Evolutionary conservation across 805 yeast genomes (phyloP).

Genomic region (Kodamaea kaohsiungensis): DNA sequence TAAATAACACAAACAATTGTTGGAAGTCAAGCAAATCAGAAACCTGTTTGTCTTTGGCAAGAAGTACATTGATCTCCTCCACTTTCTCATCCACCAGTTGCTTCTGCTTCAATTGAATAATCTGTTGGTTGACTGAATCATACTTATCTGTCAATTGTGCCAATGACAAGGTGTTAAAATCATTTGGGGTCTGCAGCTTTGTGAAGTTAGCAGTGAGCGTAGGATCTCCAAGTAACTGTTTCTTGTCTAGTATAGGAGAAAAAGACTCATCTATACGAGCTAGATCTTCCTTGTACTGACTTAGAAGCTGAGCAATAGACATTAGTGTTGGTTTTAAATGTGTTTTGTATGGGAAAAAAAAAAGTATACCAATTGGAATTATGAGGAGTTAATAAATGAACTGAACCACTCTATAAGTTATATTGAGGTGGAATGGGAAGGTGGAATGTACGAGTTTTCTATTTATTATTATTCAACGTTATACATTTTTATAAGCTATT

Average conservation of each 20-base stretch:
- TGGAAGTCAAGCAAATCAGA: conserved; percentile 17
- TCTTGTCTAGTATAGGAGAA: neutral
- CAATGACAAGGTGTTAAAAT: conserved; percentile 7
- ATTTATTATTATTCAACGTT: too few species aligned
- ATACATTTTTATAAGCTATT: too few species aligned
- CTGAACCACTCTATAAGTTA: too few species aligned
- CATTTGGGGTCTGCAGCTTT: neutral
- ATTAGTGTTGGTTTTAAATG: neutral
- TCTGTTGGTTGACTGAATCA: conserved; percentile 4
- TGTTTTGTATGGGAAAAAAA: conserved; percentile 10
- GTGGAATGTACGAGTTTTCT: too few species aligned
- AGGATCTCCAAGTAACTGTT: conserved; percentile 3
- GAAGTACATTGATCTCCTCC: conserved; percentile 7
- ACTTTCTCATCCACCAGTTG: neutral
- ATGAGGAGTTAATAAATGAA: neutral
- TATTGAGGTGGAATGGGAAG: too few species aligned
- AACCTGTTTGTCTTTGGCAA: conserved; percentile 10
- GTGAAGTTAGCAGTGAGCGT: conserved; percentile 5
- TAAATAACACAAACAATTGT: conserved; percentile 12
- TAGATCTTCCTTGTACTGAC: conserved; percentile 3
- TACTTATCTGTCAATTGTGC: conserved; percentile 10
- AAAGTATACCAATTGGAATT: neutral
- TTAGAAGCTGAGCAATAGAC: conserved; percentile 3
- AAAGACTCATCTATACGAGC: neutral
- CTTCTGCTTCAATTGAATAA: conserved; percentile 4